Evolutionary conservation across 2,329 filamentous ascomycete species (phyloP), one percentile per base, ranked within the genome.

Genomic region (Metarhizium rileyi): DNA sequence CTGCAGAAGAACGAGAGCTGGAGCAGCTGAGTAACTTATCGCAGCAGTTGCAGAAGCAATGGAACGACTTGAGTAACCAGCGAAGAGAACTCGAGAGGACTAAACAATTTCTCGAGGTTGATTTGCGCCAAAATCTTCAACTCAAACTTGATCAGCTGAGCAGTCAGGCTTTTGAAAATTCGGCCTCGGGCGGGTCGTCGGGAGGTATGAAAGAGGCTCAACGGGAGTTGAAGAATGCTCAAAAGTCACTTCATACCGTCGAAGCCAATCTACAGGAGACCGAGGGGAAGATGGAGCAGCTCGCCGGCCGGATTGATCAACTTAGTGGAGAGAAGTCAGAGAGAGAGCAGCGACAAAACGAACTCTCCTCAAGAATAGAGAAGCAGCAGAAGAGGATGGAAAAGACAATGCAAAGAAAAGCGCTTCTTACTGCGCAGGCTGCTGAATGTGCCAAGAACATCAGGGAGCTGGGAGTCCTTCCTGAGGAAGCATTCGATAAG

Each of bases 401-500:
- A 64, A 95, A 91, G 74, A 90, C 84, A 57, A 85, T 95, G 62
- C 86, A 90, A 58, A 89, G 90, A 67, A 93, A 91, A 64, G 87
- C 89, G 12, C 76, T 89, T 3, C 74, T 94, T 53, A 85, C 81
- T 16, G 78, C 84, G 44, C 86, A 90, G 63, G 84, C 87, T 20
- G 80, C 83, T 3, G 90, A 95, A 60, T 88, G 87, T 54, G 84
- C 84, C 53, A 86, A 89, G 62, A 91, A 90, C 55, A 97, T 98
- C 59, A 85, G 91, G 44, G 90, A 95, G 57, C 75, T 98, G 6
- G 93, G 93, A 57, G 90, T 95, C 18, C 76, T 98, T 16, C 91
- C 93, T 0, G 90, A 97, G 54, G 90, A 96, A 60, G 90, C 91
- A 0, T 93, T 95, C 63, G 87, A 87, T 56, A 93, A 90, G 61